Evolutionary conservation across 768 basidiomycete species (phyloP).

Genomic region (Fomitopsis pulvina): DNA sequence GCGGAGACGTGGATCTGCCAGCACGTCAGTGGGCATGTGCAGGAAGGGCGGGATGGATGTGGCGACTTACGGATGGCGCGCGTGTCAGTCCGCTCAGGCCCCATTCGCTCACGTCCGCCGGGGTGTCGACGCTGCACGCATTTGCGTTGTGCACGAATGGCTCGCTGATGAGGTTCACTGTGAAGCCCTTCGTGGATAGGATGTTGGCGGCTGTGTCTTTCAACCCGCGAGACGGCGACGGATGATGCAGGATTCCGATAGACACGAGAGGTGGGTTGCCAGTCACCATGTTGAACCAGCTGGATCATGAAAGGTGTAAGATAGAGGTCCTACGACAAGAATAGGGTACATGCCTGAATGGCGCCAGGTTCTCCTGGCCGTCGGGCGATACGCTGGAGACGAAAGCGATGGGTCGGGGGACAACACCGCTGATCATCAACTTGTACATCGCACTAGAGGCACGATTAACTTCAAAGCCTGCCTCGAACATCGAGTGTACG

Average conservation of each 20-base stretch:
- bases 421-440: conserved; percentile 31
- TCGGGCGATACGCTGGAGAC: conserved; percentile 28
- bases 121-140: conserved; percentile 30
- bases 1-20: conserved; percentile 32
- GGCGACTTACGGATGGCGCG: conserved; percentile 25
- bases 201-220: conserved; percentile 45
- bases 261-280: conserved; percentile 38
- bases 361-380: conserved; percentile 34
- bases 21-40: neutral
- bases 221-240: conserved; percentile 9
- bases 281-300: conserved; percentile 19
- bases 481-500: neutral
- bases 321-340: neutral
- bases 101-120: conserved; percentile 33
- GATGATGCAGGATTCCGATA: conserved; percentile 27
- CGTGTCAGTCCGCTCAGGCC: conserved; percentile 34
- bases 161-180: conserved; percentile 53
- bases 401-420: conserved; percentile 40
- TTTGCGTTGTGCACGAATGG: conserved; percentile 36
- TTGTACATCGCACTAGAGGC: conserved; percentile 22
- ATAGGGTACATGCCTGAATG: conserved; percentile 28
- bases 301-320: neutral
- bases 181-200: conserved; percentile 40
- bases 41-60: neutral
- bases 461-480: neutral